Base-by-base conservation (phyloP, 768 basidiomycete genomes). In the Tricholoma sp. region DNA sequence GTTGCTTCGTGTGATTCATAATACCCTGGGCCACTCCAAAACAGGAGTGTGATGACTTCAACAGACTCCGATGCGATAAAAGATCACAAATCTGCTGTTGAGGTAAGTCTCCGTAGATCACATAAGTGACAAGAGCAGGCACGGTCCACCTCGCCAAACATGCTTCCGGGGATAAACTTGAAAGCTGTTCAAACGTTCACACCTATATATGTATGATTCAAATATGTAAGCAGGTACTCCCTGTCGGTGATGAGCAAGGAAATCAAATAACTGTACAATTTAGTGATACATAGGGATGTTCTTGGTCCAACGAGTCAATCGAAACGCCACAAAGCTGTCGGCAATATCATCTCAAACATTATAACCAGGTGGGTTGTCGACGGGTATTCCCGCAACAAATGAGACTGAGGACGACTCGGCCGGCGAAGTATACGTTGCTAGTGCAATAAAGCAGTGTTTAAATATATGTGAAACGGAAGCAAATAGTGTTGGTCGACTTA, bases 291-390 rank as follows among this genome's bases (percentile, higher is more conserved):
- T 45, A 45, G 20, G 24, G 6, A 42, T 18, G 41, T 20, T 11
- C 24, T 10, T 20, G 4, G 44, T 28, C 44, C 44, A 45, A 20
- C 20, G 20, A 44, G 42, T 44, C 24, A 20, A 4, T 45, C 9
- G 34, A 9, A 28, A 24, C 24, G 7, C 7, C 20, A 42, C 41
- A 6, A 42, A 42, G 17, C 6, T 42, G 41, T 42, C 20, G 41
- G 12, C 1, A 45, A 47, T n/a, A 10, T 24, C 12, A 49, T 32
- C 6, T 17, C 11, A 49, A 2, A 49, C 31, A 10, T 49, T 49
- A 32, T 49, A 49, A 17, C 78, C 76, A 9, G 81, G 81, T 15
- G 81, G 81, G 55, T 78, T 76, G 39, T 82, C 82, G 10, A 71
- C 68, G 3, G 81, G 80, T 4, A 75, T 61, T n/a, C 68, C 75